Percentiles rank a stretch among this genome's conserved stretches.
These are phyloP conservation scores for Ascocoryne sarcoides DNA, from an alignment of 2,329 filamentous ascomycete species.

Conservation along the genomic window DNA sequence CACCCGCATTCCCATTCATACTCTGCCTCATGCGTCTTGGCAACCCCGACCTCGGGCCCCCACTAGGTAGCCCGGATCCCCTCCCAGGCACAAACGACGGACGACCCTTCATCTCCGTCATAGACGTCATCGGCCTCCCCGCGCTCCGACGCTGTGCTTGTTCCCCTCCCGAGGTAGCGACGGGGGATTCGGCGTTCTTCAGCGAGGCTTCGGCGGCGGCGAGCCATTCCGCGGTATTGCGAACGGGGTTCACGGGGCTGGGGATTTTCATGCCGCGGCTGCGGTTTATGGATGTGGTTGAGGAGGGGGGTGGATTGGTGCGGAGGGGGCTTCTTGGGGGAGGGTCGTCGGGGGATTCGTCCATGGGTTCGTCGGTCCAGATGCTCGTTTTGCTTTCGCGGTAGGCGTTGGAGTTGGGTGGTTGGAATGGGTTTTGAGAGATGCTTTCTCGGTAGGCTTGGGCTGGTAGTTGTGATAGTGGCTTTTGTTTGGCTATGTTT, in stretches of 20 bases:
- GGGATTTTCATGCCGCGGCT: conserved; percentile 5
- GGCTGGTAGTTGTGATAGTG: not conserved
- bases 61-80: not conserved
- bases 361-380: conserved; percentile 22
- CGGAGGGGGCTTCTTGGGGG: conserved; percentile 7
- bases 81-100: not conserved
- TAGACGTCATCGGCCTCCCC: not conserved
- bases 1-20: too few relatives aligned
- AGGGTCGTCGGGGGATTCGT: conserved; percentile 8
- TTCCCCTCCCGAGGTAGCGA: not conserved
- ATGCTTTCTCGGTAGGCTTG: not conserved
- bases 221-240: conserved; percentile 13
- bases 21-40: not conserved
- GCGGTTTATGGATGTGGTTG: not conserved
- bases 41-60: not conserved
- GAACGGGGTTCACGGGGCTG: conserved; percentile 3
- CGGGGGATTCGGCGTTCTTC: not conserved
- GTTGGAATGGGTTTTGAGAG: not conserved
- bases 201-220: conserved; percentile 1
- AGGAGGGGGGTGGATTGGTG: not conserved
- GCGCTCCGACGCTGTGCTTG: not conserved
- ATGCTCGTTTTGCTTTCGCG: conserved; percentile 20
- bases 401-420: not conserved
- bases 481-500: too few relatives aligned
- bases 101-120: not conserved